These are phyloP conservation scores for Rhodotorula sp. DNA, from an alignment of 1,284 basidiomycete genomes.

Conservation along the genomic window DNA sequence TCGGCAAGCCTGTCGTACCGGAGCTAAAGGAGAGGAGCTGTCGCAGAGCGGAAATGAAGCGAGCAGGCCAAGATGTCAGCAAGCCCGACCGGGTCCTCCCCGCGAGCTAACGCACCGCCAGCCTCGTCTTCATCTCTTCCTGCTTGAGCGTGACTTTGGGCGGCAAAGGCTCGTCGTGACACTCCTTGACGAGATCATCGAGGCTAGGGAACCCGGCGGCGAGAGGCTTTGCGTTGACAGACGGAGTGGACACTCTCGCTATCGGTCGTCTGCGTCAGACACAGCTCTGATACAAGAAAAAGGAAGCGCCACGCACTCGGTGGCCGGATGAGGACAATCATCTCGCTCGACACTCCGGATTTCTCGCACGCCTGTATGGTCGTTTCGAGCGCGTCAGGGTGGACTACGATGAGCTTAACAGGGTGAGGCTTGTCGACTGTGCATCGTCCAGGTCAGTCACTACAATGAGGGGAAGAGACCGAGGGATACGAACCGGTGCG, in stretches of 20 bases:
- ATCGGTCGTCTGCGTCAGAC: not conserved
- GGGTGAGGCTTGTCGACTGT: slow-evolving; percentile 58
- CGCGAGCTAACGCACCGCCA: slow-evolving; percentile 52
- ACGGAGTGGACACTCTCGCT: not conserved
- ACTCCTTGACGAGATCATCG: slow-evolving; percentile 52
- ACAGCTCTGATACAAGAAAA: not conserved
- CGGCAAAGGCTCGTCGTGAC: slow-evolving; percentile 44
- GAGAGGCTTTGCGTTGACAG: slow-evolving; percentile 12
- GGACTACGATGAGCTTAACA: slow-evolving; percentile 59
- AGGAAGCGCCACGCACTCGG: not conserved
- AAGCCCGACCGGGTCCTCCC: no score
- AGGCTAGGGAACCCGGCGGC: slow-evolving; percentile 50
- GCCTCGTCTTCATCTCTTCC: slow-evolving; percentile 64
- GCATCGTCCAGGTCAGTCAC: not conserved
- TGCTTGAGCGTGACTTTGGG: slow-evolving; percentile 56
- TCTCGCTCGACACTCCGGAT: slow-evolving; percentile 58
- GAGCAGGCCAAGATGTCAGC: no score
- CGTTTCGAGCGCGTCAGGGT: slow-evolving; percentile 57
- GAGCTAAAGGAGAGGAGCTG: slow-evolving; percentile 69
- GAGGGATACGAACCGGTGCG: slow-evolving; percentile 7
- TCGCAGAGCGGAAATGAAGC: no score
- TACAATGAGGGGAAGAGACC: not conserved
- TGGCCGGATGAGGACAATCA: slow-evolving; percentile 58
- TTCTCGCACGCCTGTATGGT: slow-evolving; percentile 57
- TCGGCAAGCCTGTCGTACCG: slow-evolving; percentile 78